Base-by-base conservation (phyloP, 768 basidiomycete species). In the Trametes cubensis region DNA sequence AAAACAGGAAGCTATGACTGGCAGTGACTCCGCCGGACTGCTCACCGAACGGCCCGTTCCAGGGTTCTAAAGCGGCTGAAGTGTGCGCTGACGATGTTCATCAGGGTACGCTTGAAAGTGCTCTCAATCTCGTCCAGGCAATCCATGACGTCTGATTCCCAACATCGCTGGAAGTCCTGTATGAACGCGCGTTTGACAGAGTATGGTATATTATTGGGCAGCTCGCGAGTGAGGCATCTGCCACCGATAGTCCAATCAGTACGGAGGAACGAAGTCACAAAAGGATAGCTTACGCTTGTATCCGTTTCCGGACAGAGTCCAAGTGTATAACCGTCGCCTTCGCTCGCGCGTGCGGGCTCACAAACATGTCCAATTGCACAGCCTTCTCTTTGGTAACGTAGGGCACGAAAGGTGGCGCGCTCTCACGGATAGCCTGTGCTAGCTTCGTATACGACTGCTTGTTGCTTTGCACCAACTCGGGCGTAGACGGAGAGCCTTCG, bases 121-220 rank as follows among this genome's bases (percentile, higher is more conserved):
- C 69, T 67, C 20, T 73, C 67, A 4, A 82, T 72, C 13, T 60
- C 66, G 1, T 69, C 64, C 68, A 80, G 71, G 64, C 80, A 80
- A 11, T 65, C 62, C 11, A 68, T 53, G 0, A 74, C 70, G 6
- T 79, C 74, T 0, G 46, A 30, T 2, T 58, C 51, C 83, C 83
- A 84, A 11, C 70, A n/a, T 6, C 42, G 47, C 23, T 77, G 79
- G 53, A 75, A 78, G 13, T 67, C 62, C 3, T 62, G 63, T 28
- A 85, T 82, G 34, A 81, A 73, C 18, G 67, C 66, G 4, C 65
- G 62, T 58, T 79, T 81, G 17, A 78, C 80, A 20, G 72, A 70
- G 50, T 76, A 81, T 0, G 81, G 81, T 15, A 80, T 69, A 42
- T 81, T 77, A 8, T 74, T 71, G 0, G 80, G 80, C 13, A 82